phyloP scores from a whole-genome alignment of 2,329 filamentous ascomycete species.

The Westerdykella sp. region DNA sequence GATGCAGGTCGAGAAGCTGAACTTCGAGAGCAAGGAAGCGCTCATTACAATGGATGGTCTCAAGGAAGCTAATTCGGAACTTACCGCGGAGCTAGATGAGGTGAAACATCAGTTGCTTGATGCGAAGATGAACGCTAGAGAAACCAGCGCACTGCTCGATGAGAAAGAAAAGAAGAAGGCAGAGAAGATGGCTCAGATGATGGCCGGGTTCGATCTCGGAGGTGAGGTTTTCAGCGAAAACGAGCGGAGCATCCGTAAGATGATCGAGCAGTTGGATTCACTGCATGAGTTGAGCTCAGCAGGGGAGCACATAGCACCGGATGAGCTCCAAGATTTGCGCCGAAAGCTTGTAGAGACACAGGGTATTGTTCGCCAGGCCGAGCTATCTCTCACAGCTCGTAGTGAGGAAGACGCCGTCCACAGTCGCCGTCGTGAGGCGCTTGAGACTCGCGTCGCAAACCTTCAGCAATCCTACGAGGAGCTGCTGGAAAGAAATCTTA shows the following conservation, averaged over 20 bases:
- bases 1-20: slow-evolving; percentile 93
- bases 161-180: slow-evolving; percentile 99
- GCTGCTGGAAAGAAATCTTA: slow-evolving; percentile 70
- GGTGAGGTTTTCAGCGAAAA: slow-evolving; percentile 91
- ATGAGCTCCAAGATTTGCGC: slow-evolving; percentile 72
- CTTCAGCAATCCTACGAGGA: slow-evolving; percentile 81
- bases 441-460: slow-evolving; percentile 67
- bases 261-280: slow-evolving; percentile 75
- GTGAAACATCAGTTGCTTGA: slow-evolving; percentile 94
- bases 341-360: slow-evolving; percentile 81
- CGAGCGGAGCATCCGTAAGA: slow-evolving; percentile 74
- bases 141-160: slow-evolving; percentile 80
- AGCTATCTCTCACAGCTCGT: slow-evolving; percentile 73
- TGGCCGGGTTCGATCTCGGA: slow-evolving; percentile 95
- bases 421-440: slow-evolving; percentile 61
- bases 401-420: slow-evolving; percentile 57
- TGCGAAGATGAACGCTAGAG: slow-evolving; percentile 93
- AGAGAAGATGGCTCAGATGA: slow-evolving; percentile 99
- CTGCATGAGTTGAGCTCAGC: slow-evolving; percentile 69
- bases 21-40: slow-evolving; percentile 94
- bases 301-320: slow-evolving; percentile 73
- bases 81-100: slow-evolving; percentile 87
- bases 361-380: slow-evolving; percentile 85
- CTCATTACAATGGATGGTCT: slow-evolving; percentile 96
- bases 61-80: slow-evolving; percentile 90